Evolutionary conservation across 1,284 basidiomycete species (phyloP), one percentile per base, ranked within the genome.

Genomic region (Apiotrichum gamsii): DNA sequence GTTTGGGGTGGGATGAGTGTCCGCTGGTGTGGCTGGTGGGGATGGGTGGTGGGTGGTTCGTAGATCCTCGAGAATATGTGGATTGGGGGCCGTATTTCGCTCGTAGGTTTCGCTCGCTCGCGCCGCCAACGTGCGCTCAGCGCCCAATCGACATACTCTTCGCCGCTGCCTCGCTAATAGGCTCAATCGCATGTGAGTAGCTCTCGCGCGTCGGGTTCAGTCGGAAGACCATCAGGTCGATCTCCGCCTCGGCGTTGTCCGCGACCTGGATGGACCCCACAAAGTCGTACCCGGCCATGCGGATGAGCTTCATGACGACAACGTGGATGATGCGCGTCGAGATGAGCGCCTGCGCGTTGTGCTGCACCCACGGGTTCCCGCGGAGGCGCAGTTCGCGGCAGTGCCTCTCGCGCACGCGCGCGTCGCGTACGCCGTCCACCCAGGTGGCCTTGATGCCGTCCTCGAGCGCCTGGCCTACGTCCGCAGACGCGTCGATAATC

Each of bases 401-500:
- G 43, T 69, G 66, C 31, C 67, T 43, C 47, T 69, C 64, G 20
- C 66, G 45, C 14, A 66, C 65, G 15, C 67, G 56, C 5, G 67
- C 65, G 49, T 67, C 62, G 32, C 60, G 53, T 11, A 70, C 49
- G n/a, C 67, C 68, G 31, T 67, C 63, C 1, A 60, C 35, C 68
- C 68, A 70, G 38, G 52, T 62, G 13, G 51, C 57, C 49, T 60
- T 63, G 54, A 70, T 69, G 5, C 66, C 67, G 43, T 67, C 60
- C 50, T 70, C 68, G 10, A 70, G 48, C 2, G 61, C 60, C 39
- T 65, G 54, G 15, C 68, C 68, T 6, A 70, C 62, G 30, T 70
- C 68, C 3, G 64, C 65, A 38, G 66, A 64, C 20, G 68, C 64
- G 43, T 70, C 68, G 39, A 70, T 70, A 43, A 70, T 67, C 66